Conservation (phyloP, 192 early-diverging fungal genomes). For the Mortierella claussenii region DNA sequence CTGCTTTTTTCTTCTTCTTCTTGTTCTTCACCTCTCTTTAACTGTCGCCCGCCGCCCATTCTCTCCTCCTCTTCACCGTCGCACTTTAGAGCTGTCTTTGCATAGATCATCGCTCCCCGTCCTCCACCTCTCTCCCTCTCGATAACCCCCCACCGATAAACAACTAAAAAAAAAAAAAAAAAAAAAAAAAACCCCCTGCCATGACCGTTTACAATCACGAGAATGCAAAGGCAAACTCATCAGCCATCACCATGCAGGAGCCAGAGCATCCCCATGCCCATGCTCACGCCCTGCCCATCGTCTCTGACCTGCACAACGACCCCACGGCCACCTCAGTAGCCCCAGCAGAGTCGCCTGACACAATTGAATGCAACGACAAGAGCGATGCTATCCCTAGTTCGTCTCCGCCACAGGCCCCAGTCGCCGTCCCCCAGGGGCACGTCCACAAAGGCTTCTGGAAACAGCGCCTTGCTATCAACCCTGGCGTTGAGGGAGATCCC, state of each 20-base stretch:
- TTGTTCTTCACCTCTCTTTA: neutral
- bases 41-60: neutral
- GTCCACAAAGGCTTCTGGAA: constrained; percentile 36
- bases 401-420: neutral
- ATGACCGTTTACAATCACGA: neutral
- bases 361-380: neutral
- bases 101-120: too few species aligned
- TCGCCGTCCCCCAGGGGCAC: neutral
- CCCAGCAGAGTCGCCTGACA: too few species aligned
- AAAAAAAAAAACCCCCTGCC: neutral
- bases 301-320: constrained; percentile 11
- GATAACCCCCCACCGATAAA: too few species aligned
- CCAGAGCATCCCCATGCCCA: neutral
- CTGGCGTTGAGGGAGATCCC: constrained; percentile 31
- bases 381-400: neutral
- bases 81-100: too few species aligned
- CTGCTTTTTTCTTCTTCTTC: constrained; percentile 1
- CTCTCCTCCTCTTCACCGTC: neutral
- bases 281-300: neutral
- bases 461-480: constrained; percentile 14
- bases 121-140: too few species aligned
- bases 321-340: constrained; percentile 5
- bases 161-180: too few species aligned
- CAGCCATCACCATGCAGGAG: constrained; percentile 18
- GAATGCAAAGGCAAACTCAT: neutral